Base-by-base conservation (phyloP, 495 filamentous ascomycete genomes). In the Talaromyces wortmannii region DNA sequence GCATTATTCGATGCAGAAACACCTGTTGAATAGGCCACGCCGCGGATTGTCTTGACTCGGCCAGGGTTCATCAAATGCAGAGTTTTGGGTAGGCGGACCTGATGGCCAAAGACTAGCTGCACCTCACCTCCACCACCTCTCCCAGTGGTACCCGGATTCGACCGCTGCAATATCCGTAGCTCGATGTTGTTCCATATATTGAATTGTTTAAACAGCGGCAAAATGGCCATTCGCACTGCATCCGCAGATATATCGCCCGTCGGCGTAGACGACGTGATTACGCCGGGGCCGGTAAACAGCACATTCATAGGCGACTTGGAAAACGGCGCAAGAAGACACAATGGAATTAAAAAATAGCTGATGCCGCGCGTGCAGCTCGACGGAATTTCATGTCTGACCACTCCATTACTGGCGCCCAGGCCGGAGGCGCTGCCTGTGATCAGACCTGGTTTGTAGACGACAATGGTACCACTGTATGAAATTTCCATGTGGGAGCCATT, bases 401-500 rank as follows among this genome's bases (percentile, higher is more conserved):
- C 79, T 52, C 91, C 88, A 57, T 83, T 83, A 55, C 74, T 77
- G 18, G 87, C 83, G 57, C 86, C 87, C 16, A 76, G 69, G 36
- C 89, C 88, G 3, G 83, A 70, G 10, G 83, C 76, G 46, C 82
- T 85, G 48, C 92, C 95, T 2, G 88, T 92, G 59, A 99, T 92
- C 6, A 99, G 76, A 30, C 95, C 95, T 0, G 95, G 95, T 48
- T 87, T 85, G 74, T 94, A 97, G 33, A 91, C 84, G 45, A 97
- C 77, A 12, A 89, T 90, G 0, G 94, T 97, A 59, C 95, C 94
- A 8, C 90, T 96, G 70, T 95, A 90, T 13, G 90, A 94, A 60
- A 99, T 95, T 64, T 96, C 90, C 74, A 97, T 89, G 56, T 83
- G 79, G 31, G 89, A 87, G 74, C 95, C 95, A 81, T 99, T 99